phyloP scores from a whole-genome alignment of 1,284 basidiomycete species.

The Trametes versicolor region DNA sequence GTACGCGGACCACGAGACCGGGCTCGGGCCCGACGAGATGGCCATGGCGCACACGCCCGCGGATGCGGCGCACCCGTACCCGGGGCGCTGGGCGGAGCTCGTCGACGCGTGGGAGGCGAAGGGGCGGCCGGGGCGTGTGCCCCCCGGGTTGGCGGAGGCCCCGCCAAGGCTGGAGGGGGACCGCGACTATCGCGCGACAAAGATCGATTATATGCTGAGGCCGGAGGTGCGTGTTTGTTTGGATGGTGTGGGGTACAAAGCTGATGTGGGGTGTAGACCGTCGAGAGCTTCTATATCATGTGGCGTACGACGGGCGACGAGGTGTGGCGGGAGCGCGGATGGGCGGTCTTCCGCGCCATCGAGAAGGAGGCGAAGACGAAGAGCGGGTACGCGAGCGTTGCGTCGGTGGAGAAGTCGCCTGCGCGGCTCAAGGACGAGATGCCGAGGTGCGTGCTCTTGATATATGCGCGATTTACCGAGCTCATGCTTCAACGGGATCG shows the following conservation, averaged over 20 bases:
- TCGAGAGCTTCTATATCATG: slow-evolving; percentile 75
- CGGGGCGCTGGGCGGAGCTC: slow-evolving; percentile 60
- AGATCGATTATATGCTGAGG: slow-evolving; percentile 60
- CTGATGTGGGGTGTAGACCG: slow-evolving; percentile 53
- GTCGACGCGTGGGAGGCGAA: slow-evolving; percentile 60
- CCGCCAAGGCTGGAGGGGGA: slow-evolving; percentile 37
- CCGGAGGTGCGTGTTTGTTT: slow-evolving; percentile 62
- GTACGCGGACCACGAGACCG: slow-evolving; percentile 70
- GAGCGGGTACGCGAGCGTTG: slow-evolving; percentile 67
- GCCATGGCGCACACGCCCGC: slow-evolving; percentile 27
- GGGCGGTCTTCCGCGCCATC: slow-evolving; percentile 79
- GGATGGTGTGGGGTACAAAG: not conserved
- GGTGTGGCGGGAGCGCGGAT: slow-evolving; percentile 81
- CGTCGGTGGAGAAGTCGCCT: slow-evolving; percentile 54
- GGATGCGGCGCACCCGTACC: slow-evolving; percentile 26
- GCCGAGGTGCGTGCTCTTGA: slow-evolving; percentile 63
- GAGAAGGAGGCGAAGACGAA: slow-evolving; percentile 64
- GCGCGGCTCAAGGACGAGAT: slow-evolving; percentile 60
- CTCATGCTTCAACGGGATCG: not conserved
- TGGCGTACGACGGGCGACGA: slow-evolving; percentile 76
- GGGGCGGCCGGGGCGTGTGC: slow-evolving; percentile 51
- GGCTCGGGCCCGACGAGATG: slow-evolving; percentile 70
- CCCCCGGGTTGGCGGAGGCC: slow-evolving; percentile 62
- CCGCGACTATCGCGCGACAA: slow-evolving; percentile 54
- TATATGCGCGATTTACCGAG: not conserved